Evolutionary conservation across 2,329 filamentous ascomycete species (phyloP).

Genomic region (Venturiaceae sp.): DNA sequence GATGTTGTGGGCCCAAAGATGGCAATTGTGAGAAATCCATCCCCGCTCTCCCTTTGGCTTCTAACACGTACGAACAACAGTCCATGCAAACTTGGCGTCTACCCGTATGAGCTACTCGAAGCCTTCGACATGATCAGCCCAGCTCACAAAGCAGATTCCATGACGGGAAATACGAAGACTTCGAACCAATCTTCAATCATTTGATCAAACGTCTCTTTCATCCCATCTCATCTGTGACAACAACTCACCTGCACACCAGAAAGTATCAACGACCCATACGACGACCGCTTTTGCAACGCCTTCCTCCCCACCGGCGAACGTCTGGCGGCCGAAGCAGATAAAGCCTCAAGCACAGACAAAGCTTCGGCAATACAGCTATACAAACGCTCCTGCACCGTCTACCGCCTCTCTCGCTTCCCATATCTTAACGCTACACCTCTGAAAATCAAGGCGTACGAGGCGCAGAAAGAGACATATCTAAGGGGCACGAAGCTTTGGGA

Average conservation of each 20-base stretch:
- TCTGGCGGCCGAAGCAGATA: constrained; percentile 20
- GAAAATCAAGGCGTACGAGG: constrained; percentile 22
- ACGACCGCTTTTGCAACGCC: constrained; percentile 23
- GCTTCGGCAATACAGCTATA: constrained; percentile 21
- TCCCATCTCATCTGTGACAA: not conserved
- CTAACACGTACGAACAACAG: not conserved
- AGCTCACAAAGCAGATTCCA: constrained; percentile 15
- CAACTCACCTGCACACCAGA: constrained; percentile 11
- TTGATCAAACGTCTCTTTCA: constrained; percentile 16
- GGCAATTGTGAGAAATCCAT: constrained; percentile 16
- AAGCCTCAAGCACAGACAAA: constrained; percentile 14
- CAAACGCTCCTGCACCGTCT: constrained; percentile 24
- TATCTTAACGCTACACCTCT: constrained; percentile 23
- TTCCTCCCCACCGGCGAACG: constrained; percentile 23
- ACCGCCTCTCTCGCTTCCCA: constrained; percentile 25
- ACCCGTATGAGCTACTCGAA: constrained; percentile 13
- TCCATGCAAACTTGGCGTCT: constrained; percentile 11
- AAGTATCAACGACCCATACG: constrained; percentile 27
- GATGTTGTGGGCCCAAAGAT: constrained; percentile 23
- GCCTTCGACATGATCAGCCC: constrained; percentile 16
- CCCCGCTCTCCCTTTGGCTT: not conserved
- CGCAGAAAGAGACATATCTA: constrained; percentile 26
- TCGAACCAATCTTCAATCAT: constrained; percentile 25
- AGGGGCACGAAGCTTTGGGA: constrained; percentile 23
- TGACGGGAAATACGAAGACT: constrained; percentile 26